Evolutionary conservation across 169 alveolate genomes (phyloP).

Genomic region (Eimeria necatrix): DNA sequence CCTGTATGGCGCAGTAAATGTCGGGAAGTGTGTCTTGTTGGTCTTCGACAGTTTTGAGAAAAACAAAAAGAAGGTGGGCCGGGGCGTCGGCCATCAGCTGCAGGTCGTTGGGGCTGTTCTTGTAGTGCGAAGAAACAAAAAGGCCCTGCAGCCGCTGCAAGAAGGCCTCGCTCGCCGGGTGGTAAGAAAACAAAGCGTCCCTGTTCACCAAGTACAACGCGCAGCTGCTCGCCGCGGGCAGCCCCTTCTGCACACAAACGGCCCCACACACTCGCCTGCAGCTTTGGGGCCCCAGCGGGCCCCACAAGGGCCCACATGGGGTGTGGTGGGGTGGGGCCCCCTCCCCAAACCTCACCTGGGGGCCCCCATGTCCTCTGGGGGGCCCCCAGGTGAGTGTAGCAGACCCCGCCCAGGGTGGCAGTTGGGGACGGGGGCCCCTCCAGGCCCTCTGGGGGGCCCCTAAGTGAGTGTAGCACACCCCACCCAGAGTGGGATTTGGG

Average conservation of each 20-base stretch:
- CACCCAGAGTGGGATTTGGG: no score
- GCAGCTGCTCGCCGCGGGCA: conserved; percentile 97
- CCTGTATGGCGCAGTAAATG: conserved; percentile 91
- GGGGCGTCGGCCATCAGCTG: conserved; percentile 99
- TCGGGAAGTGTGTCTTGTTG: conserved; percentile 80
- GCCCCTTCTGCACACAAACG: conserved; percentile 82
- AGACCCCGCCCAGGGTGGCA: no score
- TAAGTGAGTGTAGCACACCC: no score
- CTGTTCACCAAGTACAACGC: conserved; percentile 97
- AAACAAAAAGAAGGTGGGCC: conserved; percentile 97
- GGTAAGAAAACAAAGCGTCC: conserved; percentile 98
- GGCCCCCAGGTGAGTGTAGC: no score
- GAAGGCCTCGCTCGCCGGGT: conserved; percentile 97
- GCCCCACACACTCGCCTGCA: no score
- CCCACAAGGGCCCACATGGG: no score
- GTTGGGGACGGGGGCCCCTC: no score
- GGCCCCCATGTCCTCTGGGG: no score
- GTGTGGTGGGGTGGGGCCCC: no score
- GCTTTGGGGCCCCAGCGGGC: no score
- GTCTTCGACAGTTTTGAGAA: conserved; percentile 86
- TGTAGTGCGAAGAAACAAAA: conserved; percentile 99
- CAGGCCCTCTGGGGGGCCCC: no score
- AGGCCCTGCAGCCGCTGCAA: conserved; percentile 96
- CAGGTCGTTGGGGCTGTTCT: conserved; percentile 99
- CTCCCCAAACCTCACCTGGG: no score